Evolutionary conservation across 768 basidiomycete genomes (phyloP).

Genomic region (Agrocybe chaxingu): DNA sequence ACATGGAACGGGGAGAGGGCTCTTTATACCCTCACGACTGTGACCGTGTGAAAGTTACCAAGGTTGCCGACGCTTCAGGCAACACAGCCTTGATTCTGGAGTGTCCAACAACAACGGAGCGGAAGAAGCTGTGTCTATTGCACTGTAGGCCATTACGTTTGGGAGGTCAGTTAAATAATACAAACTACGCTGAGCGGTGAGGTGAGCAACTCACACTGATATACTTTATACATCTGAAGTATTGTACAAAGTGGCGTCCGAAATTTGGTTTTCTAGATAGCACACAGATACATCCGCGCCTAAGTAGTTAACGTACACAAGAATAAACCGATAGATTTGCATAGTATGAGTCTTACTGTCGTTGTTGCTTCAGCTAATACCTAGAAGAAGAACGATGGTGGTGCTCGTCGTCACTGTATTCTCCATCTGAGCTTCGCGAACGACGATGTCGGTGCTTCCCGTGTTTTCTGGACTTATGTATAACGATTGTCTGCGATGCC

Average conservation of each 20-base stretch:
- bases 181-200: no score
- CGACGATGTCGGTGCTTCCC: constrained; percentile 25
- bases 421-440: constrained; percentile 11
- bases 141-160: no score
- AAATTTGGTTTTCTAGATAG: no score
- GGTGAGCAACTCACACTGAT: no score
- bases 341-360: background rate
- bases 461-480: constrained; percentile 27
- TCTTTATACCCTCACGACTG: constrained; percentile 27
- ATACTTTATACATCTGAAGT: no score
- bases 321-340: no score
- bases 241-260: no score
- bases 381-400: constrained; percentile 3
- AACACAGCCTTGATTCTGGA: constrained; percentile 6
- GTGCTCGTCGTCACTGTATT: background rate
- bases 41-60: background rate
- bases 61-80: constrained; percentile 3
- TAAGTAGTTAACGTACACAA: background rate
- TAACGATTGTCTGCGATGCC: constrained; percentile 25
- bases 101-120: no score
- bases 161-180: background rate
- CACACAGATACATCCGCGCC: no score
- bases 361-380: background rate
- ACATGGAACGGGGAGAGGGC: constrained; percentile 7
- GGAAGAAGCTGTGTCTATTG: no score